A percentile compares a stretch with the other conserved stretches of the same genome.
Evolutionary conservation across 2,329 filamentous ascomycete species (phyloP).

Genomic region (Fusarium brevicatenulatum): DNA sequence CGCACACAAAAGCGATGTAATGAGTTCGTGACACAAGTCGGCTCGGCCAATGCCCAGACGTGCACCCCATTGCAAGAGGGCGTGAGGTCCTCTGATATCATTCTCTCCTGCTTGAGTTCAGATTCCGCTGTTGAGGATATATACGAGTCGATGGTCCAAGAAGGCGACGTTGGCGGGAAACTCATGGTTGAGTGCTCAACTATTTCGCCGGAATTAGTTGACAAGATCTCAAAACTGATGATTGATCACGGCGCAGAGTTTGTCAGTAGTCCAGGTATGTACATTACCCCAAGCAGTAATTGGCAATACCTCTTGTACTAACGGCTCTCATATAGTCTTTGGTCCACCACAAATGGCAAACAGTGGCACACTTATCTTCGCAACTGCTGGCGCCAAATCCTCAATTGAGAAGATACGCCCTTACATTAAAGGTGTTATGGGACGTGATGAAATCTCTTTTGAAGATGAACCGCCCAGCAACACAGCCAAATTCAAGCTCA

Average conservation of each 20-base stretch:
- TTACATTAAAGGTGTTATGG: neutral
- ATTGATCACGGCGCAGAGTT: neutral
- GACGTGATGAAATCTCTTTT: neutral
- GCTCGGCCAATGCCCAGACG: neutral
- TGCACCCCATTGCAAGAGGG: neutral
- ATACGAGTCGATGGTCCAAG: rapidly evolving
- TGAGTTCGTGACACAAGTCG: neutral
- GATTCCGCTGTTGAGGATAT: rapidly evolving
- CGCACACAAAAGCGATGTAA: neutral
- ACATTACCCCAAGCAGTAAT: too few relatives aligned
- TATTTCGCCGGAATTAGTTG: neutral
- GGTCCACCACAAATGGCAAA: neutral
- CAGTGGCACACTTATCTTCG: neutral
- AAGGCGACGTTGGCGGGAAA: rapidly evolving
- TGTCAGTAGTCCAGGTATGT: neutral
- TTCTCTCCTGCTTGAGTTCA: neutral
- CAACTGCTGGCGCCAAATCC: neutral
- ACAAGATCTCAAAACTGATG: neutral
- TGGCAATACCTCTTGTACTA: too few relatives aligned
- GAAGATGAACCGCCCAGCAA: neutral
- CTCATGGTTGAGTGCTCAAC: neutral
- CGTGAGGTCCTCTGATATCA: rapidly evolving
- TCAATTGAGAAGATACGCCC: neutral
- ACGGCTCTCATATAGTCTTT: neutral
- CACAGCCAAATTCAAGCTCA: rapidly evolving